Evolutionary conservation across 441 rosid species (phyloP), one percentile per base, ranked within the genome.

Genomic region (Aleurites moluccanus): DNA sequence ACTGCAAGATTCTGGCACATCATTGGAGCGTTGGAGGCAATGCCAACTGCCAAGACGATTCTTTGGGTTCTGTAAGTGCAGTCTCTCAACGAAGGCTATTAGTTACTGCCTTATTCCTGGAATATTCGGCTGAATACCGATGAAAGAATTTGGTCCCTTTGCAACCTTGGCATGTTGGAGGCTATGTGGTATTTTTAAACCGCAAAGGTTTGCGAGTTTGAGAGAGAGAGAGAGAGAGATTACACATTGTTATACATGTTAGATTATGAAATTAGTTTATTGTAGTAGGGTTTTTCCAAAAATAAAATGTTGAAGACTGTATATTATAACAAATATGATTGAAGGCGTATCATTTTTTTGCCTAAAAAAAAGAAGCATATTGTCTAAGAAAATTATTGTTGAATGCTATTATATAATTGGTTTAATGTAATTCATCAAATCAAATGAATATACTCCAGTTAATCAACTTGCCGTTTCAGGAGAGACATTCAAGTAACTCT

Each of bases 201-300:
- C n/a, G 33, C 16, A 28, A 30, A 50, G 13, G 35, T 68, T 8
- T 33, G 6, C 16, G 13, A 11, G 35, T 10, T 42, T 21, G 33
- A 21, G 55, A 66, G 33, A 35, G n/a, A n/a, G n/a, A n/a, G n/a
- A n/a, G n/a, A n/a, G 67, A 68, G 13, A 69, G 62, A 52, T 7
- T 20, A 38, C 5, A 13, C 13, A 27, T 64, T 35, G 21, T 10
- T 64, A 4, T 64, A n/a, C 4, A 6, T 38, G 47, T 62, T 20
- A 18, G 49, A 35, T 35, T 27, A n/a, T 64, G 49, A 21, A 64
- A 61, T 27, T 27, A 60, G 7, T 60, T 56, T 4, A 5, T n/a
- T 10, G 10, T 20, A 21, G 3, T 56, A 56, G 30, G 50, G 0
- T 45, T 45, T 45, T 44, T n/a, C 9, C 3, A 0, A 53, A 21